A percentile compares a stretch with the other conserved stretches of the same genome.
Evolutionary conservation across 208 protist species (phyloP).

Genomic region (Spongospora subterranea): DNA sequence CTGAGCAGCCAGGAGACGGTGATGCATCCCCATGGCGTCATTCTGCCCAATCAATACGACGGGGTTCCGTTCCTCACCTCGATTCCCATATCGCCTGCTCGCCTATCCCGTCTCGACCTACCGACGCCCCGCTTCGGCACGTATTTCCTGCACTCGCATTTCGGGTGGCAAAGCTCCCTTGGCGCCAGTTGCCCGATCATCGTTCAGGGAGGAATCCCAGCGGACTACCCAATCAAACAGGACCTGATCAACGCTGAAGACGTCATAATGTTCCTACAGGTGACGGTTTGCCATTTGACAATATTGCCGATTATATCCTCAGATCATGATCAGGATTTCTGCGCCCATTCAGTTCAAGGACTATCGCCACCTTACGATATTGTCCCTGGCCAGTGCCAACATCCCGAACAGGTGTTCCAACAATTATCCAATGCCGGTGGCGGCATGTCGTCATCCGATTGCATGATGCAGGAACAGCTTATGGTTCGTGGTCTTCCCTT

Average conservation of each 20-base stretch:
- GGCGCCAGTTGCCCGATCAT: not conserved
- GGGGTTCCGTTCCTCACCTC: not conserved
- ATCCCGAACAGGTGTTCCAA: not conserved
- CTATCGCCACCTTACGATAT: not conserved
- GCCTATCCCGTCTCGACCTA: not conserved
- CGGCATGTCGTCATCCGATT: not conserved
- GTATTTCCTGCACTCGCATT: not conserved
- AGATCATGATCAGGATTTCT: not conserved
- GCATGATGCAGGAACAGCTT: not conserved
- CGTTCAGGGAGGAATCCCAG: not conserved
- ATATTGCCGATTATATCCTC: not conserved
- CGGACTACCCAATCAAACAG: not conserved
- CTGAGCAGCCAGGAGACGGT: not conserved
- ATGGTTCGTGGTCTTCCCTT: not conserved
- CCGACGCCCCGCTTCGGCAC: not conserved
- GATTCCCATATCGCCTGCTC: not conserved
- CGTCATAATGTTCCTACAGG: conserved; percentile 1
- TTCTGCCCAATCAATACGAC: not conserved
- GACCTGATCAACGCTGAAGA: not conserved
- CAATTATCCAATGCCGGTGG: not conserved
- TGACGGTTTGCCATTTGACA: not conserved
- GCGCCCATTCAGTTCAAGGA: not conserved
- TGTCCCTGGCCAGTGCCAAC: not conserved
- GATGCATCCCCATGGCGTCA: not conserved
- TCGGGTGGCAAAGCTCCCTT: not conserved